Evolutionary conservation across 139 green algal genomes (phyloP), one percentile per base, ranked within the genome.

Genomic region (Chlorella sp.): DNA sequence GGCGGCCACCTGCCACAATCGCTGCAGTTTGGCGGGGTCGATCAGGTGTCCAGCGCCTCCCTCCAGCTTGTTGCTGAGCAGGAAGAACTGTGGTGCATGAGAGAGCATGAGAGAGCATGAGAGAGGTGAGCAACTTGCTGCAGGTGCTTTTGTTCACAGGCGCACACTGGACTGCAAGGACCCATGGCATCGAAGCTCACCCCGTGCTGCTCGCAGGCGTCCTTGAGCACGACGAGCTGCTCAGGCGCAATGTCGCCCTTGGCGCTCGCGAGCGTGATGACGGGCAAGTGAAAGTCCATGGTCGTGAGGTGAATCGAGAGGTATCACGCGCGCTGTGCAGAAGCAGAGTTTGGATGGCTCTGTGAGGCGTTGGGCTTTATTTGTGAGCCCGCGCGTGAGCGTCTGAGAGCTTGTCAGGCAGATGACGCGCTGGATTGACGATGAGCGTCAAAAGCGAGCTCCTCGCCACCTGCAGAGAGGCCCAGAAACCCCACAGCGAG

Each of bases 181-280:
- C 29, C 62, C 5, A 31, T 3, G n/a, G 5, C n/a, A 67, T 26
- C 27, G 62, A 17, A 59, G 23, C 64, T 55, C 23, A 70, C 64
- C 64, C 64, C 64, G 33, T 70, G 64, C 1, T 70, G 20, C 20
- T 31, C 26, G 33, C 64, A 70, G 17, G 64, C 64, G 31, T 70
- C 6, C 2, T 32, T 26, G 31, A 70, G 64, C 64, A 31, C 10
- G 22, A 10, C 64, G 5, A 70, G 32, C 64, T 70, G 64, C 20
- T 70, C 64, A 32, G 17, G 20, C 17, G 31, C 32, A 51, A 70
- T 70, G 17, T 35, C n/a, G 27, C 4, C 62, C 3, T 35, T 20
- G 5, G 3, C 35, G 3, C 10, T 55, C 42, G 17, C 42, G 42
- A 55, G 42, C 10, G 42, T 10, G 10, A 55, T 55, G 42, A n/a